Percentiles rank a stretch among this genome's conserved stretches.
Evolutionary conservation across 345 rosid genomes (phyloP).

Genomic region (Euclidium syriacum): DNA sequence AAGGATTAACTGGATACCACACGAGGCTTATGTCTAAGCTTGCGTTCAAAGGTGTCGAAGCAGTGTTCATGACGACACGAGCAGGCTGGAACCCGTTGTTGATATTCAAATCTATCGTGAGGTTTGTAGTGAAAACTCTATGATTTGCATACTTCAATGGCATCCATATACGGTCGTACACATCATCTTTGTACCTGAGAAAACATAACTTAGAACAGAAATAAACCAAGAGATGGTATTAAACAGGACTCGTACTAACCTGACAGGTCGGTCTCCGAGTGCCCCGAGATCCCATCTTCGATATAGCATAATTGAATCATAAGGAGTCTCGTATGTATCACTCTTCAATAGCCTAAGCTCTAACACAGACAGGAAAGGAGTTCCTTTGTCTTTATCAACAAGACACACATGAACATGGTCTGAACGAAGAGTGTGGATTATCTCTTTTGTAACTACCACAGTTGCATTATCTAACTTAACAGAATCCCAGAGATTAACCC

Average conservation of each 20-base stretch:
- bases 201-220: background rate
- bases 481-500: constrained; percentile 36
- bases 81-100: constrained; percentile 26
- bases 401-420: constrained; percentile 41
- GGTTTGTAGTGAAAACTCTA: background rate
- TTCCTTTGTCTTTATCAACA: constrained; percentile 34
- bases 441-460: background rate
- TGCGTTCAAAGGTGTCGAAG: constrained; percentile 7
- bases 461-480: constrained; percentile 23
- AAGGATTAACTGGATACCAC: background rate
- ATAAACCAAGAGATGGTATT: background rate
- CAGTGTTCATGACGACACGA: constrained; percentile 31
- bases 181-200: constrained; percentile 30
- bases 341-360: constrained; percentile 41
- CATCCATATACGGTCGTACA: constrained; percentile 29
- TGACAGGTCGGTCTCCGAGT: constrained; percentile 9
- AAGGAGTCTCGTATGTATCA: background rate
- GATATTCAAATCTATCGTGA: constrained; percentile 9
- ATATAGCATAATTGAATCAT: background rate
- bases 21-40: background rate
- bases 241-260: background rate
- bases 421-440: constrained; percentile 33
- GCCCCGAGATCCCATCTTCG: constrained; percentile 22
- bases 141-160: background rate
- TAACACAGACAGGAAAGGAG: constrained; percentile 47